A percentile compares a stretch with the other conserved stretches of the same genome.
Conservation (phyloP, 1,284 basidiomycete genomes). For the Hymenochaete sp. region DNA sequence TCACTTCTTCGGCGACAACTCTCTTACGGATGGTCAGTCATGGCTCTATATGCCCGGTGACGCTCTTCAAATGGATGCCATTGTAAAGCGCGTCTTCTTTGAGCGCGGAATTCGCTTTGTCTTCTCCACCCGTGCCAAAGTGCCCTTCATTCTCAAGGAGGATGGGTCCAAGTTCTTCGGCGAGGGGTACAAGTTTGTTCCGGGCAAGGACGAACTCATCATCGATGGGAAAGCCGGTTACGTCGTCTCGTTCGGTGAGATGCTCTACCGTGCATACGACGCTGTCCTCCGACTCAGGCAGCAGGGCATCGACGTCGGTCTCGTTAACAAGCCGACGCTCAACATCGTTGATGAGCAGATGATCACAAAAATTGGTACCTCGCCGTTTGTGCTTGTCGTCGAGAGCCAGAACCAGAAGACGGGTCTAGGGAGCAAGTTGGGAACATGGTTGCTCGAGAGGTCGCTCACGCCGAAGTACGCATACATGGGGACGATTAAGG, state of each 20-base stretch:
- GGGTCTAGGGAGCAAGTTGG: slow-evolving; percentile 72
- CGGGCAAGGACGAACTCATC: slow-evolving; percentile 75
- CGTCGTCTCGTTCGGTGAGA: slow-evolving; percentile 74
- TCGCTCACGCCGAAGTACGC: slow-evolving; percentile 69
- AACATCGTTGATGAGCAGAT: slow-evolving; percentile 75
- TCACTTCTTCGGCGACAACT: slow-evolving; percentile 80
- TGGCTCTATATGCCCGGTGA: slow-evolving; percentile 84
- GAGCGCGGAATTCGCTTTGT: slow-evolving; percentile 72
- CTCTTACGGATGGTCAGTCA: slow-evolving; percentile 67
- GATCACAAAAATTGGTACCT: slow-evolving; percentile 61
- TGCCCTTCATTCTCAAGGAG: slow-evolving; percentile 76
- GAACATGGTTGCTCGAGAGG: slow-evolving; percentile 78
- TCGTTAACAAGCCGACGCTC: slow-evolving; percentile 78
- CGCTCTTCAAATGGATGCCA: slow-evolving; percentile 67
- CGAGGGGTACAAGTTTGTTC: slow-evolving; percentile 65
- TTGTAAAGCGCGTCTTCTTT: slow-evolving; percentile 72
- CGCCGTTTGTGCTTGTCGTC: slow-evolving; percentile 71
- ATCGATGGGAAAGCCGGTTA: slow-evolving; percentile 64
- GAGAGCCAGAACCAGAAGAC: slow-evolving; percentile 85
- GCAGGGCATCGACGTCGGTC: slow-evolving; percentile 67
- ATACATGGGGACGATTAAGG: slow-evolving; percentile 73
- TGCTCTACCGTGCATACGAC: slow-evolving; percentile 73
- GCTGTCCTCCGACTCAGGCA: slow-evolving; percentile 66
- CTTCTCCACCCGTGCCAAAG: slow-evolving; percentile 81
- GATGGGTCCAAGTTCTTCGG: slow-evolving; percentile 64